phyloP scores from a whole-genome alignment of 352 stramenopile species.

The Globisporangium okanoganense region DNA sequence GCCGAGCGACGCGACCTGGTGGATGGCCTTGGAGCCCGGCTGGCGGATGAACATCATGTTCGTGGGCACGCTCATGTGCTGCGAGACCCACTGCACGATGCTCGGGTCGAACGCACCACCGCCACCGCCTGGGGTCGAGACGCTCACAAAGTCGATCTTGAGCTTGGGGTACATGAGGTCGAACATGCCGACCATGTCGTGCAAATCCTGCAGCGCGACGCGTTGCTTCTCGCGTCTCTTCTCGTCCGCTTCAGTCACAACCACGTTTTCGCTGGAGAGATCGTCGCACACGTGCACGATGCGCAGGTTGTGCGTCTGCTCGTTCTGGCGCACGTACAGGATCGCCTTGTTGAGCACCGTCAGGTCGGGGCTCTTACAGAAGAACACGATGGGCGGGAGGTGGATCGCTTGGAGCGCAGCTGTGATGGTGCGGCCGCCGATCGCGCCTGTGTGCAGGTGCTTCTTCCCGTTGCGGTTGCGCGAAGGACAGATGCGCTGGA shows the following conservation, averaged over 20 bases:
- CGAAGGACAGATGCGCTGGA: slow-evolving; percentile 61
- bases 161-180: slow-evolving; percentile 92
- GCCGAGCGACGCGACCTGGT: slow-evolving; percentile 83
- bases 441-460: slow-evolving; percentile 47
- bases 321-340: slow-evolving; percentile 91
- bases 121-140: slow-evolving; percentile 19
- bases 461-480: slow-evolving; percentile 22
- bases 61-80: slow-evolving; percentile 65
- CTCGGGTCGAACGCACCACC: slow-evolving; percentile 57
- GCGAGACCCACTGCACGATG: slow-evolving; percentile 85
- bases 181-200: slow-evolving; percentile 75
- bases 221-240: slow-evolving; percentile 29
- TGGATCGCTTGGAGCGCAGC: slow-evolving; percentile 62
- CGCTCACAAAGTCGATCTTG: slow-evolving; percentile 86
- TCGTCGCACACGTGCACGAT: slow-evolving; percentile 84
- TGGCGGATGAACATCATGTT: slow-evolving; percentile 95
- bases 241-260: slow-evolving; percentile 35
- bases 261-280: slow-evolving; percentile 17
- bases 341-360: slow-evolving; percentile 93
- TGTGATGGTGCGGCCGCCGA: slow-evolving; percentile 65
- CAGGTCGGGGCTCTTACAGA: slow-evolving; percentile 85
- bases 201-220: slow-evolving; percentile 55
- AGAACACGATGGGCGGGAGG: slow-evolving; percentile 88
- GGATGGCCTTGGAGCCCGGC: slow-evolving; percentile 84
- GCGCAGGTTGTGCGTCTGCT: slow-evolving; percentile 89